phyloP scores from a whole-genome alignment of 106 monocot genomes.

The Acanthochlamys bracteata region DNA sequence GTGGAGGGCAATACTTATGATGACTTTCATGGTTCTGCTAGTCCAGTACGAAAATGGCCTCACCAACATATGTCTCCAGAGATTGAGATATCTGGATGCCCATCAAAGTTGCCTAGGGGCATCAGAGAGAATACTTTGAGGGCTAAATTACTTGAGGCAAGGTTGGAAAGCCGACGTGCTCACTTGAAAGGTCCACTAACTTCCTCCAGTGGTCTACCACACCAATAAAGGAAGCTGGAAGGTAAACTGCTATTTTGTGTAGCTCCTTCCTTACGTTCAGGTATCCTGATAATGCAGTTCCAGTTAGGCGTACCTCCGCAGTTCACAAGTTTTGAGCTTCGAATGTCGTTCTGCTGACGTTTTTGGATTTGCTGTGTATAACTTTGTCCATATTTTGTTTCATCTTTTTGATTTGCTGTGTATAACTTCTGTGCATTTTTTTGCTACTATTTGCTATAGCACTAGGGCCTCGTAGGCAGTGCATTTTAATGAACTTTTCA shows the following conservation, averaged over 20 bases:
- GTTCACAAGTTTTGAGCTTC: too few relatives aligned
- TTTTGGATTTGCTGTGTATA: too few relatives aligned
- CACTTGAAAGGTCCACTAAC: constrained; percentile 41
- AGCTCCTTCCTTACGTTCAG: background rate
- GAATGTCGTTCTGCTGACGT: too few relatives aligned
- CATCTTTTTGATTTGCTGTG: too few relatives aligned
- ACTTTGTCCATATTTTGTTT: too few relatives aligned
- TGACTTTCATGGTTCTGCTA: constrained; percentile 13
- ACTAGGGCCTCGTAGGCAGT: too few relatives aligned
- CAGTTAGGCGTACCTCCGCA: too few relatives aligned
- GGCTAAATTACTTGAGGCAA: constrained; percentile 79
- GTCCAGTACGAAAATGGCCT: constrained; percentile 33
- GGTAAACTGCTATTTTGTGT: background rate
- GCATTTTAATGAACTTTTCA: too few relatives aligned
- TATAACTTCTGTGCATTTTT: too few relatives aligned
- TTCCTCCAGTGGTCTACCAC: constrained; percentile 10
- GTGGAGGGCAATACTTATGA: constrained; percentile 16
- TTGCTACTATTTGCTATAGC: too few relatives aligned
- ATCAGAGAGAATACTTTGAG: constrained; percentile 69
- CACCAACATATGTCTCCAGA: constrained; percentile 13
- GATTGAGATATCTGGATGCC: constrained; percentile 33
- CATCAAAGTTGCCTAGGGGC: constrained; percentile 24
- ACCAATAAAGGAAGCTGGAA: background rate
- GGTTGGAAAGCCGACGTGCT: constrained; percentile 61
- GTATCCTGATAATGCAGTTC: too few relatives aligned